phyloP scores from a whole-genome alignment of 2,329 filamentous ascomycete genomes.

The Thelonectria blattea region DNA sequence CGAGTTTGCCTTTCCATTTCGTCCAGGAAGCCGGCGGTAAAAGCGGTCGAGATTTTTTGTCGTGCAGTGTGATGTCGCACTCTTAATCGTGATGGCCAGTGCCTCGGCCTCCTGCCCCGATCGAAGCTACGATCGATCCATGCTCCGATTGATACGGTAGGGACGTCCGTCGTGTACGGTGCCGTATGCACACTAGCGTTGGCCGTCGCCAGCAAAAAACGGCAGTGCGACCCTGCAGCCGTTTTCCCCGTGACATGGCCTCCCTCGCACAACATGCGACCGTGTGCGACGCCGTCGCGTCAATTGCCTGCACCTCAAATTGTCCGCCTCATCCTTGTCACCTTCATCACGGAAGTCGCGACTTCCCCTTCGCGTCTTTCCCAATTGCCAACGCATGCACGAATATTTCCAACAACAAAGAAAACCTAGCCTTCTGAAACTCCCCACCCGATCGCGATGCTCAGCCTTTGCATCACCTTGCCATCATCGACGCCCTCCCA shows the following conservation, averaged over 20 bases:
- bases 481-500: constrained; percentile 13
- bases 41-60: not conserved
- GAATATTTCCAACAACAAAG: not conserved
- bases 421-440: not conserved
- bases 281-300: constrained; percentile 2
- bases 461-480: constrained; percentile 8
- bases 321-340: constrained; percentile 5
- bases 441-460: constrained; percentile 19
- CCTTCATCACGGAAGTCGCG: not conserved
- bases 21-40: not conserved
- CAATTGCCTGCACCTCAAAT: not conserved
- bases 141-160: constrained; percentile 17
- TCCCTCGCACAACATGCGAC: constrained; percentile 2
- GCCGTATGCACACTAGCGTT: not conserved
- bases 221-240: constrained; percentile 3
- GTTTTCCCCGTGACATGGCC: constrained; percentile 18
- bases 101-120: constrained; percentile 1
- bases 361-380: not conserved
- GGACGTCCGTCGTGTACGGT: constrained; percentile 13
- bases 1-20: not conserved
- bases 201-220: not conserved
- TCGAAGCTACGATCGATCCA: constrained; percentile 8
- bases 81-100: constrained; percentile 8
- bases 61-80: not conserved
- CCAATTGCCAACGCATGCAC: not conserved